phyloP scores from a whole-genome alignment of 2,329 filamentous ascomycete genomes.

The Exophiala sp. region DNA sequence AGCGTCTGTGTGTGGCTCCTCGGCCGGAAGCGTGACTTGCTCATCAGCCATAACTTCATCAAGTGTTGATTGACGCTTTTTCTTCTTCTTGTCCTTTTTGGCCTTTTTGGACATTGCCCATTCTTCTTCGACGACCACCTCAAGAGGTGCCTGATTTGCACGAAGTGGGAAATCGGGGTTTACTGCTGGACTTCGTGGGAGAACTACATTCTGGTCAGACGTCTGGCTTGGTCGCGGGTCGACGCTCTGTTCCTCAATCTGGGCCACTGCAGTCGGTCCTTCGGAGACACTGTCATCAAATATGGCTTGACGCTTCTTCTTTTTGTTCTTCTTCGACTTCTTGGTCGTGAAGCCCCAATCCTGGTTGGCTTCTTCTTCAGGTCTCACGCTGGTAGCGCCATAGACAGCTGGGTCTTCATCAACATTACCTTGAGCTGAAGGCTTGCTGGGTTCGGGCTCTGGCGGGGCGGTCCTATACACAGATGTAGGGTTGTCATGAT shows the following conservation, averaged over 20 bases:
- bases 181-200: not conserved
- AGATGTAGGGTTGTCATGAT: not conserved
- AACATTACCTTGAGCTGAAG: not conserved
- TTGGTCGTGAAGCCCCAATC: constrained; percentile 25
- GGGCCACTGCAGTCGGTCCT: not conserved
- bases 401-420: not conserved
- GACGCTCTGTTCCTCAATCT: not conserved
- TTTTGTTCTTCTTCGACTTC: constrained; percentile 34
- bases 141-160: not conserved
- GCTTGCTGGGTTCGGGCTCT: not conserved
- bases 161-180: not conserved
- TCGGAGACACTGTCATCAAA: constrained; percentile 5
- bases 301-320: constrained; percentile 32
- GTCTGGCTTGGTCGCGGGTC: not conserved
- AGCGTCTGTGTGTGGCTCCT: not conserved
- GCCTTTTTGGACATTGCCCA: constrained; percentile 27
- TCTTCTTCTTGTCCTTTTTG: constrained; percentile 36
- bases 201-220: not conserved
- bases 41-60: not conserved
- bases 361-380: not conserved
- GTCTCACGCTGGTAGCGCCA: not conserved
- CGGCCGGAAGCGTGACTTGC: not conserved
- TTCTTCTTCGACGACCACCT: constrained; percentile 5
- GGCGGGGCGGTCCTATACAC: not conserved
- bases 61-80: constrained; percentile 15